phyloP scores from a whole-genome alignment of 345 rosid genomes.

The Eucalyptus polybractea region DNA sequence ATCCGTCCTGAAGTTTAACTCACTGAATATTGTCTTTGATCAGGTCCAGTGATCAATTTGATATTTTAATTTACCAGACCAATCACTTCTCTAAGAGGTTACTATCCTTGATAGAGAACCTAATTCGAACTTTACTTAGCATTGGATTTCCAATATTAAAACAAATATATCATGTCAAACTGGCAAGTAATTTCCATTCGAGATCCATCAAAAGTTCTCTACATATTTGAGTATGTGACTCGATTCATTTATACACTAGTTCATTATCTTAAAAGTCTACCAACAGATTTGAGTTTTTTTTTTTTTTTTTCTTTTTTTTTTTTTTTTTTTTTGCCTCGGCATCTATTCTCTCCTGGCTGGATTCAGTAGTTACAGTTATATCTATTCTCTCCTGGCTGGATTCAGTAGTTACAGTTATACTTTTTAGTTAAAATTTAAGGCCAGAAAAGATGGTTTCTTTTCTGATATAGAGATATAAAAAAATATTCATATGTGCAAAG shows the following conservation, averaged over 20 bases:
- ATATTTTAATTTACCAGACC: too few species aligned
- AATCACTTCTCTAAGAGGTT: neutral
- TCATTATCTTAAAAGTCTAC: too few species aligned
- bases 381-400: neutral
- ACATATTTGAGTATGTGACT: too few species aligned
- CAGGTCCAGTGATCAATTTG: too few species aligned
- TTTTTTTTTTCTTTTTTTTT: too few species aligned
- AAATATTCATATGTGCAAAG: neutral
- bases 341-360: neutral
- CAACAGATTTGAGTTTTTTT: too few species aligned
- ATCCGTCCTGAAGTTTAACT: neutral
- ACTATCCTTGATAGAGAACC: neutral
- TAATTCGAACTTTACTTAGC: too few species aligned
- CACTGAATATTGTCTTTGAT: too few species aligned
- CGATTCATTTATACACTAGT: too few species aligned
- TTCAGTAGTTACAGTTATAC: neutral
- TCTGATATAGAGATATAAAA: neutral
- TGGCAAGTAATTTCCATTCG: too few species aligned
- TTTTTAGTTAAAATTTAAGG: neutral
- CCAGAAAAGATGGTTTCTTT: neutral
- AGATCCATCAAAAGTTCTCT: neutral
- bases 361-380: neutral
- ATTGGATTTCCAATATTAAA: neutral
- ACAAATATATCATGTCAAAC: too few species aligned
- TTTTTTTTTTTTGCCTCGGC: too few species aligned